A percentile compares a stretch with the other conserved stretches of the same genome.
phyloP scores from a whole-genome alignment of 176 grass and related monocot genomes.

The Musa schizocarpa region DNA sequence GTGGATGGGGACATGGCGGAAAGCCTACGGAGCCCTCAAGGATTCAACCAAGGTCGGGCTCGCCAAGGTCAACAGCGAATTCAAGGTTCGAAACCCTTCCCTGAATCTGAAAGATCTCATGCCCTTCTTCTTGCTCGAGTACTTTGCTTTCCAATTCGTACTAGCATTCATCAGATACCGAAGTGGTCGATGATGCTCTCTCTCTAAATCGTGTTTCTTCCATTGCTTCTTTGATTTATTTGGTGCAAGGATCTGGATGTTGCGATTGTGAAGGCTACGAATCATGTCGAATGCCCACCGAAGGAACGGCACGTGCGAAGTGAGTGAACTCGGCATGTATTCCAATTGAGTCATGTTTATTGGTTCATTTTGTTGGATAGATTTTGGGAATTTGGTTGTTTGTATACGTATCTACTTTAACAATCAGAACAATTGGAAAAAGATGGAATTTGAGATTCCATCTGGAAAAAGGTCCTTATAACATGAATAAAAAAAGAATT shows the following conservation, averaged over 20 bases:
- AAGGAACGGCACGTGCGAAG: slow-evolving; percentile 87
- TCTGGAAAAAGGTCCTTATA: no score
- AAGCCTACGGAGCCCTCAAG: slow-evolving; percentile 93
- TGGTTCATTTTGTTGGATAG: not conserved
- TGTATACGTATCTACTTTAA: not conserved
- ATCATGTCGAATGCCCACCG: slow-evolving; percentile 85
- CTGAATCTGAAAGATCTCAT: not conserved
- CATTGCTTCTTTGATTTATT: not conserved
- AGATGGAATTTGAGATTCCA: no score
- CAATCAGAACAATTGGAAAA: no score
- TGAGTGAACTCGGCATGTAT: slow-evolving; percentile 34
- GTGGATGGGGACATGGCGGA: slow-evolving; percentile 65
- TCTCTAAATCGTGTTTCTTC: not conserved
- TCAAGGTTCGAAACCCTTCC: slow-evolving; percentile 38
- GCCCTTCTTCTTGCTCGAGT: not conserved
- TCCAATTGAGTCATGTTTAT: not conserved
- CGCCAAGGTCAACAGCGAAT: slow-evolving; percentile 95
- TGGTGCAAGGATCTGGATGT: slow-evolving; percentile 72
- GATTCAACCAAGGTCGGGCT: slow-evolving; percentile 97
- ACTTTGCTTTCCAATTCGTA: not conserved
- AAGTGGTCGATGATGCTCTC: not conserved
- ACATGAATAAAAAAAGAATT: no score
- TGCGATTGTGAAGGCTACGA: slow-evolving; percentile 97
- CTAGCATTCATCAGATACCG: not conserved
- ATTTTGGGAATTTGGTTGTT: not conserved